Conservation (phyloP, 2,329 filamentous ascomycete species). For the Monosporascus sp. region DNA sequence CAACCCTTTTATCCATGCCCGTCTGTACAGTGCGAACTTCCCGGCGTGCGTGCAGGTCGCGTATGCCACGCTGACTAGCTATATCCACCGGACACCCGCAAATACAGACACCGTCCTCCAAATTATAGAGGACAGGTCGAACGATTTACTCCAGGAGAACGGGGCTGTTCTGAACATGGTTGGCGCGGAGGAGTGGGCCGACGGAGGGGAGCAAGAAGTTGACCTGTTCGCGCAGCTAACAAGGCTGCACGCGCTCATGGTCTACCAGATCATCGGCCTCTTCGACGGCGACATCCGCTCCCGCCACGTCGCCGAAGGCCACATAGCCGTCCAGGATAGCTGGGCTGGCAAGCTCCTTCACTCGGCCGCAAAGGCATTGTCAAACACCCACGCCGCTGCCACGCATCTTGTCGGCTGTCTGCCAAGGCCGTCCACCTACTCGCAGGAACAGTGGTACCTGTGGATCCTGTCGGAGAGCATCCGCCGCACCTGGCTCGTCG, state of each 20-base stretch:
- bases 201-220: too few species aligned
- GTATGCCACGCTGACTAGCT: constrained; percentile 18
- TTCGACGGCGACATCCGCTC: constrained; percentile 21
- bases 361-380: too few species aligned
- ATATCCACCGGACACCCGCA: constrained; percentile 10
- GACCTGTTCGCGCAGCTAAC: constrained; percentile 4
- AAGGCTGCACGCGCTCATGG: constrained; percentile 17
- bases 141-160: neutral
- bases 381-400: too few species aligned
- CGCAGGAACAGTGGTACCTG: constrained; percentile 10
- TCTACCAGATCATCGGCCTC: constrained; percentile 24
- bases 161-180: neutral
- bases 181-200: neutral
- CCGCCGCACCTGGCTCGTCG: constrained; percentile 21
- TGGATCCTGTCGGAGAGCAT: constrained; percentile 30
- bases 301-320: constrained; percentile 15
- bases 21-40: constrained; percentile 21
- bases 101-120: constrained; percentile 8
- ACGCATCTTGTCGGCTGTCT: too few species aligned
- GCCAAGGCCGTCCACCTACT: neutral
- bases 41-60: constrained; percentile 25
- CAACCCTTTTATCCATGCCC: constrained; percentile 26
- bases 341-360: constrained; percentile 13
- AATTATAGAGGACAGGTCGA: too few species aligned
- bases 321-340: constrained; percentile 15